phyloP scores from a whole-genome alignment of 1,139 yeast species.

The Sporopachydermia cereana region DNA sequence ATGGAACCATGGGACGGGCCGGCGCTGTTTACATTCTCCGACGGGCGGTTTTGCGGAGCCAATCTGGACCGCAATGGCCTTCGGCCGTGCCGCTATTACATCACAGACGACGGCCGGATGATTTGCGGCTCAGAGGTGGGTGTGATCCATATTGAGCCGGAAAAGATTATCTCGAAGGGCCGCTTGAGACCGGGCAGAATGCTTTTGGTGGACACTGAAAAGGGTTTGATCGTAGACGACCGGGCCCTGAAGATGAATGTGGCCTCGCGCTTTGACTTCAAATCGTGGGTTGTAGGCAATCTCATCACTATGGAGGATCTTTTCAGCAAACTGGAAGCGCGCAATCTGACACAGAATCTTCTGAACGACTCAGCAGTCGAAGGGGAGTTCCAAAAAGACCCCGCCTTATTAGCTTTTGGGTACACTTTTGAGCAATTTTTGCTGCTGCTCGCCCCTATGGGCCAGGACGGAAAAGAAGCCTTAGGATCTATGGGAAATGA shows the following conservation, averaged over 20 bases:
- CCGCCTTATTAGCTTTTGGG: slow-evolving; percentile 77
- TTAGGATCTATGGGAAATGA: slow-evolving; percentile 99
- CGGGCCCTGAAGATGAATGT: slow-evolving; percentile 73
- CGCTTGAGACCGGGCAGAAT: slow-evolving; percentile 93
- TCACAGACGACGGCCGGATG: slow-evolving; percentile 89
- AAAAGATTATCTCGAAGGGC: slow-evolving; percentile 77
- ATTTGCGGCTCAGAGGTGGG: slow-evolving; percentile 99
- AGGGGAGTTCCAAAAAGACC: slow-evolving; percentile 58
- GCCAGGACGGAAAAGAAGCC: slow-evolving; percentile 81
- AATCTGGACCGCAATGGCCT: slow-evolving; percentile 94
- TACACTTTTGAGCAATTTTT: slow-evolving; percentile 88
- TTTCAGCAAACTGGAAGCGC: slow-evolving; percentile 40
- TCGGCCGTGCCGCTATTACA: slow-evolving; percentile 95
- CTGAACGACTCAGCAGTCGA: slow-evolving; percentile 22
- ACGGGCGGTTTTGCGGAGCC: slow-evolving; percentile 97
- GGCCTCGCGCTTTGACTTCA: slow-evolving; percentile 82
- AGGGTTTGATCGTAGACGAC: slow-evolving; percentile 89
- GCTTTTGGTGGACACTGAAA: slow-evolving; percentile 88
- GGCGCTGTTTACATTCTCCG: slow-evolving; percentile 91
- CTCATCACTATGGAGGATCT: slow-evolving; percentile 76
- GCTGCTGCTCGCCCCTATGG: slow-evolving; percentile 86
- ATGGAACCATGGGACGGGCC: slow-evolving; percentile 99
- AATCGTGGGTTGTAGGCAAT: slow-evolving; percentile 84
- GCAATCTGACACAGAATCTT: slow-evolving; percentile 28
- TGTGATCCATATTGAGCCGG: slow-evolving; percentile 82